These are phyloP conservation scores for Cruciata laevipes DNA, from an alignment of 257 asterid species.

Conservation along the genomic window DNA sequence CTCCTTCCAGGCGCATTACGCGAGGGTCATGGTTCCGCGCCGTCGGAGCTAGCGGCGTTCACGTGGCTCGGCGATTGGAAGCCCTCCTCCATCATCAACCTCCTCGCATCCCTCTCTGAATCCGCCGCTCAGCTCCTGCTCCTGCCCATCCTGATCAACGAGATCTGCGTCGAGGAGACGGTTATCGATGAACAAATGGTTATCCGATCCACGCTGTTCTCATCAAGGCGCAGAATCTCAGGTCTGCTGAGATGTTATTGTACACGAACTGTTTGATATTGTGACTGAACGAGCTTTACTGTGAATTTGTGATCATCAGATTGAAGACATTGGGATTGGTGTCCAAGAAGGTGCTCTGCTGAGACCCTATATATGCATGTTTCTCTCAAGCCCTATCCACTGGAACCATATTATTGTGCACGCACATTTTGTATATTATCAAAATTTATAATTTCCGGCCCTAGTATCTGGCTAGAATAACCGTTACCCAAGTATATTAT, in stretches of 20 bases:
- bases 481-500: too few relatives aligned
- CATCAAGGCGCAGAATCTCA: conserved; percentile 66
- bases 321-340: conserved; percentile 53
- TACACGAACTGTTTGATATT: neutral
- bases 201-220: conserved; percentile 68
- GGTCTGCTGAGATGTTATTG: conserved; percentile 25
- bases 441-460: too few relatives aligned
- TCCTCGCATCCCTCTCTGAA: conserved; percentile 33
- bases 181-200: conserved; percentile 84
- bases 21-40: conserved; percentile 34
- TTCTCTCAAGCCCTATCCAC: too few relatives aligned
- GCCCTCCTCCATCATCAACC: conserved; percentile 64
- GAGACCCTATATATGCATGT: too few relatives aligned
- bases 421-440: too few relatives aligned
- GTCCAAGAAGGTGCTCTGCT: conserved; percentile 54
- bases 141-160: conserved; percentile 52
- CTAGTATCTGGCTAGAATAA: too few relatives aligned
- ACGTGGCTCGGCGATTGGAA: conserved; percentile 94
- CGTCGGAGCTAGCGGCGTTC: conserved; percentile 60
- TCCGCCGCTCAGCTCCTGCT: conserved; percentile 40
- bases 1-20: conserved; percentile 46
- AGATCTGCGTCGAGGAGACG: conserved; percentile 71
- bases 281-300: neutral
- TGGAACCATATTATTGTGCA: too few relatives aligned
- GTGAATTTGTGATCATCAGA: conserved; percentile 27